These are phyloP conservation scores for Tremella yokohamensis DNA, from an alignment of 768 basidiomycete genomes.

Conservation along the genomic window DNA sequence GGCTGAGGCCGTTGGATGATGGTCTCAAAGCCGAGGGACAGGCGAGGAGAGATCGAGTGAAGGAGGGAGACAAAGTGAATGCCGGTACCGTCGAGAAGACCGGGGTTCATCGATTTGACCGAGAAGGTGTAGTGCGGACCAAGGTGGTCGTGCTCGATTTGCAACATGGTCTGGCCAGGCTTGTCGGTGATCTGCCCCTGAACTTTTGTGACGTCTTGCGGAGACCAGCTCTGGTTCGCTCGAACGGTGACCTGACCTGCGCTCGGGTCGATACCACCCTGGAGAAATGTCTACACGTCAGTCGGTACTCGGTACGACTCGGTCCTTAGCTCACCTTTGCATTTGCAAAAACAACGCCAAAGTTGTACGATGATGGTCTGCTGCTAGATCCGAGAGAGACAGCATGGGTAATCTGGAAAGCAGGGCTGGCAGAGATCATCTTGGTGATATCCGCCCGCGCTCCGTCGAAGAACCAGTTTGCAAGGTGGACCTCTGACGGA, in stretches of 20 bases:
- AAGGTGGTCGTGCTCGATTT: constrained; percentile 88
- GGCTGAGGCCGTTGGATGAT: constrained; percentile 72
- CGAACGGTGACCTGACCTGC: constrained; percentile 81
- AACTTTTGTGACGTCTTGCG: constrained; percentile 71
- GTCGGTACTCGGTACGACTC: background rate
- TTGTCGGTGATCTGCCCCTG: constrained; percentile 76
- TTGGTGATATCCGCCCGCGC: constrained; percentile 94
- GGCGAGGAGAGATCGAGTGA: constrained; percentile 83
- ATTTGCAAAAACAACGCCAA: constrained; percentile 87
- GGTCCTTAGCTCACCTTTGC: constrained; percentile 59
- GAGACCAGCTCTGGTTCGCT: constrained; percentile 83
- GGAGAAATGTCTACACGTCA: constrained; percentile 70
- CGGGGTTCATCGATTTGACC: constrained; percentile 85
- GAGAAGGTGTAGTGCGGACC: constrained; percentile 84
- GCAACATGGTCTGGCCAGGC: constrained; percentile 83
- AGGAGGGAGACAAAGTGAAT: constrained; percentile 88
- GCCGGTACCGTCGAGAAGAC: constrained; percentile 77
- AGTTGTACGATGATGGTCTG: constrained; percentile 82
- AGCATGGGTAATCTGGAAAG: constrained; percentile 96
- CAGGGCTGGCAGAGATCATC: constrained; percentile 84
- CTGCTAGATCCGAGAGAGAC: constrained; percentile 85
- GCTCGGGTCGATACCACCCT: constrained; percentile 86
- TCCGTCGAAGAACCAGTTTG: constrained; percentile 95
- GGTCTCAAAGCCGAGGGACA: constrained; percentile 82
- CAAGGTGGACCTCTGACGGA: constrained; percentile 73